Evolutionary conservation across 495 filamentous ascomycete species (phyloP), one percentile per base, ranked within the genome.

Genomic region (Chaetomium tenue): DNA sequence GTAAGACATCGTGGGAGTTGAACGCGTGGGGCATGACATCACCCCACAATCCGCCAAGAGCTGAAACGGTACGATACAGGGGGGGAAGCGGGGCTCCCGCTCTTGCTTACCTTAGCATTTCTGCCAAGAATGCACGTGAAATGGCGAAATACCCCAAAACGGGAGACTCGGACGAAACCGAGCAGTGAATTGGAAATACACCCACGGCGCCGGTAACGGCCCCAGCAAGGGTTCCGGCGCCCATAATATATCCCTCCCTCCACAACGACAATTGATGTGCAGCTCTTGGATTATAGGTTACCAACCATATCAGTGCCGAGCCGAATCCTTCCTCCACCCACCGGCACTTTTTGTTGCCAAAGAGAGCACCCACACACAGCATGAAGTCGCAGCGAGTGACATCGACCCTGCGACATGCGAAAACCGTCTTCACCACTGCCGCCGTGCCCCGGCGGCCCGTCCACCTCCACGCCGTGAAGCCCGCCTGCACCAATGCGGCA

Each of bases 111-210:
- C n/a, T 55, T 60, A 55, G 55, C 57, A 26, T 3, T 2, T 0
- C 1, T 16, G 58, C 51, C 54, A 48, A 60, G 56, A 65, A 51
- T 6, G 51, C 72, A 75, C 72, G 72, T 75, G 72, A 75, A 73
- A 75, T 73, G 71, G 67, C 71, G 72, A 66, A 68, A 54, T 68
- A 23, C 48, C 33, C 40, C 23, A 58, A 44, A 58, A 46, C 37
- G 22, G 39, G 5, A 25, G 37, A 26, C 18, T 23, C 55, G 23
- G 22, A 12, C 8, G 5, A 8, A 37, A 37, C 33, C 33, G 39
- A 23, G 15, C 15, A 18, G n/a, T 58, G 22, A 2, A 46, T 58
- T 44, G 39, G 55, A 58, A 58, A 58, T 44, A 5, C 37, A 51
- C 66, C 57, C 20, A 25, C 57, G 62, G 58, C 66, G 66, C 66